A percentile compares a stretch with the other conserved stretches of the same genome.
Evolutionary conservation across 2,329 filamentous ascomycete species (phyloP).

Genomic region (Botrytis tulipae): DNA sequence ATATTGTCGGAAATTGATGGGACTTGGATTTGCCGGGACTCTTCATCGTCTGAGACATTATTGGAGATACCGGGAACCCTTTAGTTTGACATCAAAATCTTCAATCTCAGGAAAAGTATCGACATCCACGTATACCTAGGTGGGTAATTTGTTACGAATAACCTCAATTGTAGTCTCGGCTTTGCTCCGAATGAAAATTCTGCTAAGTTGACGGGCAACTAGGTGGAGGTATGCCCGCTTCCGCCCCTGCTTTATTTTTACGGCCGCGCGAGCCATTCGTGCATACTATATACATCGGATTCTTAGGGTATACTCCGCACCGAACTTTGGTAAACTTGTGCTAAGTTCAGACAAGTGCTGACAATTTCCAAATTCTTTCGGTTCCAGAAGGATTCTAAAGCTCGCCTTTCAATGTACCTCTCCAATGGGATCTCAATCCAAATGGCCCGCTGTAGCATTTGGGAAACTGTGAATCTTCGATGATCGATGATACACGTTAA

Average conservation of each 20-base stretch:
- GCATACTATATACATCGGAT: slow-evolving; percentile 10
- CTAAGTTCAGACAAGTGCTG: slow-evolving; percentile 17
- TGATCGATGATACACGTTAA: not conserved
- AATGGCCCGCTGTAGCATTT: not conserved
- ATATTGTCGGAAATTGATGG: slow-evolving; percentile 18
- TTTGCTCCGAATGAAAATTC: not conserved
- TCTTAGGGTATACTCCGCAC: slow-evolving; percentile 8
- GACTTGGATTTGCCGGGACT: not conserved
- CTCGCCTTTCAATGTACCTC: not conserved
- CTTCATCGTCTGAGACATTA: not conserved
- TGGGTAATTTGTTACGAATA: not conserved
- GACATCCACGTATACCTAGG: not conserved
- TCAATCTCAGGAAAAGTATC: not conserved
- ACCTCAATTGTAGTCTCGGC: not conserved
- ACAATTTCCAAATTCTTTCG: slow-evolving; percentile 7
- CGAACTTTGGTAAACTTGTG: not conserved
- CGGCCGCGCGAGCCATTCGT: not conserved
- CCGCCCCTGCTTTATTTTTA: not conserved
- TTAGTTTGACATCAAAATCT: not conserved
- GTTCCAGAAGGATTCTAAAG: slow-evolving; percentile 4
- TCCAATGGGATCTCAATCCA: not conserved
- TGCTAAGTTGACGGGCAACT: slow-evolving; percentile 1
- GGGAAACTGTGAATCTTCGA: not conserved
- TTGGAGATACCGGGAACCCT: not conserved
- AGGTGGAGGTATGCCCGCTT: slow-evolving; percentile 11